phyloP scores from a whole-genome alignment of 2,329 filamentous ascomycete species.

The Pseudodiploospora longispora region DNA sequence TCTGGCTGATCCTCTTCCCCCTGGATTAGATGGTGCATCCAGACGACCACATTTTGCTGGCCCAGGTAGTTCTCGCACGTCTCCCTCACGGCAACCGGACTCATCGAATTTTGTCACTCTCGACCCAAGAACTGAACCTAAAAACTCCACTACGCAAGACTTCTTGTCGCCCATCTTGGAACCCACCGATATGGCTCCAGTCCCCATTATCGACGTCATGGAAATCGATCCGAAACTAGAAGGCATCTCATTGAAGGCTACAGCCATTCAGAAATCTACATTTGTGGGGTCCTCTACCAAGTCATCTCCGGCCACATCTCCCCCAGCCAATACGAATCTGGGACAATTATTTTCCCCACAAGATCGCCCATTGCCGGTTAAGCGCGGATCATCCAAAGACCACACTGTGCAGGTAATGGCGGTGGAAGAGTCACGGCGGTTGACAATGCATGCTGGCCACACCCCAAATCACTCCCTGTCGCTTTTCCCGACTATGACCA shows the following conservation, averaged over 20 bases:
- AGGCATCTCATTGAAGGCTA: slow-evolving; percentile 48
- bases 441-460: slow-evolving; percentile 56
- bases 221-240: slow-evolving; percentile 52
- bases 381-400: slow-evolving; percentile 27
- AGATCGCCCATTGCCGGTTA: not conserved
- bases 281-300: slow-evolving; percentile 33
- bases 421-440: slow-evolving; percentile 40
- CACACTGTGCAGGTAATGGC: slow-evolving; percentile 38
- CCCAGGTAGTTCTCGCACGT: slow-evolving; percentile 23
- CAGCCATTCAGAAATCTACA: slow-evolving; percentile 43
- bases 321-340: slow-evolving; percentile 15
- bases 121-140: slow-evolving; percentile 36
- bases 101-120: slow-evolving; percentile 31
- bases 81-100: slow-evolving; percentile 26
- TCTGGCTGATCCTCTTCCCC: slow-evolving; percentile 18
- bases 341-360: not conserved
- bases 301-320: slow-evolving; percentile 20
- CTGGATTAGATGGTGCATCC: slow-evolving; percentile 25
- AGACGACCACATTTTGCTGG: slow-evolving; percentile 26
- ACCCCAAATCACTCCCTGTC: slow-evolving; percentile 54
- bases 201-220: slow-evolving; percentile 47
- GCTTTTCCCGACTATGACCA: slow-evolving; percentile 33
- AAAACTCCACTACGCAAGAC: slow-evolving; percentile 26
- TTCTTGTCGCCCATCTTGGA: slow-evolving; percentile 19
- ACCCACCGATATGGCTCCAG: not conserved